Base-by-base conservation (phyloP, 108 stramenopile genomes). In the Cyclotella kingstonii region DNA sequence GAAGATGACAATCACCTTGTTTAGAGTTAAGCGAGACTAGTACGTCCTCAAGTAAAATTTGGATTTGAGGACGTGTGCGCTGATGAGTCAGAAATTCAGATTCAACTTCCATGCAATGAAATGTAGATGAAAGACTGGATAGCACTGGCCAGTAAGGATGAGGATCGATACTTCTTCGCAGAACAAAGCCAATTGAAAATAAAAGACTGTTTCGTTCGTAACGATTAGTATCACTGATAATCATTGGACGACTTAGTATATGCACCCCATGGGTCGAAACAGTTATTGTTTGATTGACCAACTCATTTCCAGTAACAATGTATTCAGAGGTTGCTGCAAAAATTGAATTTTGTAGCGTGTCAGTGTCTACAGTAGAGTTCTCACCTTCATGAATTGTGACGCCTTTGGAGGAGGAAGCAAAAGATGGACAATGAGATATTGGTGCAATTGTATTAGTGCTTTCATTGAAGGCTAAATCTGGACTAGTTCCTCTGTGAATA, bases 121-220 rank as follows among this genome's bases (percentile, higher is more conserved):
- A 55, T 9, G 88, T 83, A 5, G 58, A 42, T n/a, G 92, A 89
- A 19, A 82, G 47, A 54, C 86, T 87, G 3, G 81, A 82, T 23
- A 92, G 47, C 0, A 87, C 54, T 3, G 87, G 87, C 41, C 82
- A 77, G 54, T 74, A 88, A 27, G 80, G 85, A 36, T 84, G 55
- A 27, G 89, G 84, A 73, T 88, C 87, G n/a, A 76, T 76, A 21
- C 64, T 63, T 48, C 86, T 39, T 35, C 87, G 73, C 15, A 88
- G 54, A 6, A 90, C 84, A 43, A 93, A 84, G 15, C 92, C 92
- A 53, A 93, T 82, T 11, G 79, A 73, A 60, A 93, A 93, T 7
- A 90, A 61, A 15, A 83, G 78, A 28, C 87, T 66, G 57, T 93
- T 93, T 15, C 92, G 65, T 67, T 86, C 87, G 66, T 93, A 93